Evolutionary conservation across 257 asterid species (phyloP).

Genomic region (Nicotiana obtusifolia): DNA sequence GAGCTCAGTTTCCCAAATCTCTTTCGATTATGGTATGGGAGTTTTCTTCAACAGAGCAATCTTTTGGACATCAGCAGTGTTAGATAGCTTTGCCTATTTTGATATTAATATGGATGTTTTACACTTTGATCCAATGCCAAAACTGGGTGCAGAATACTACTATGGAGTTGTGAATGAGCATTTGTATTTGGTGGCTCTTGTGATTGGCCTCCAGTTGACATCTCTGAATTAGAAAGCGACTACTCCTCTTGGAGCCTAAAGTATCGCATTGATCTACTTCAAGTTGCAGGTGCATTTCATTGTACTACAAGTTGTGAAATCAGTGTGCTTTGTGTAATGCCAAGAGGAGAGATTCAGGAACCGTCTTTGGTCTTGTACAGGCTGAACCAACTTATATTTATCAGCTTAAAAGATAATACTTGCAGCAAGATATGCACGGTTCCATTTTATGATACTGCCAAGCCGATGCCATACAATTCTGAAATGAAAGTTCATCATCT

Average conservation of each 20-base stretch:
- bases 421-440: too few relatives aligned
- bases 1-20: too few relatives aligned
- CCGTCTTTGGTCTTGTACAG: neutral
- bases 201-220: neutral
- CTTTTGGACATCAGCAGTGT: neutral
- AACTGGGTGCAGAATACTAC: neutral
- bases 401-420: neutral
- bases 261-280: neutral
- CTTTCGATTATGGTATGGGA: too few relatives aligned
- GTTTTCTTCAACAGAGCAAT: too few relatives aligned
- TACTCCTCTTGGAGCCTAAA: neutral
- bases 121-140: neutral
- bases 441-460: too few relatives aligned
- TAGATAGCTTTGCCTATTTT: neutral
- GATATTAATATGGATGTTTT: neutral
- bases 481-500: neutral
- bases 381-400: neutral
- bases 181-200: too few relatives aligned
- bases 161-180: neutral
- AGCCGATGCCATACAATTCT: too few relatives aligned
- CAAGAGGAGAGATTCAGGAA: neutral
- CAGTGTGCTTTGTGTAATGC: neutral
- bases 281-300: too few relatives aligned
- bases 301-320: too few relatives aligned
- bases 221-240: neutral